Conservation (phyloP, 2,329 filamentous ascomycete genomes). For the Pseudocercospora crystallina region DNA sequence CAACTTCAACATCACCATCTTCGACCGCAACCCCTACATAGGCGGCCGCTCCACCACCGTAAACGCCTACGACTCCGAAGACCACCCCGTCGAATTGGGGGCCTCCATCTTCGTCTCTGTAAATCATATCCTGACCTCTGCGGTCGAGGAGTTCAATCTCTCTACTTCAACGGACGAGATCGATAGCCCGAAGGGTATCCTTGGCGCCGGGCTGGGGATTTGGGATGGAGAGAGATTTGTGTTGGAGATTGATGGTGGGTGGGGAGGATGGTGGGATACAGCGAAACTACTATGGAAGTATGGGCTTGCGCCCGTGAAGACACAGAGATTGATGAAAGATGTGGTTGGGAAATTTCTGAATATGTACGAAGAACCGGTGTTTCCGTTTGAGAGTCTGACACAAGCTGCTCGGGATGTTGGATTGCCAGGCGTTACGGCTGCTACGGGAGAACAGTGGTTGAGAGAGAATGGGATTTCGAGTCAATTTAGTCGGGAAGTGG, state of each 20-base stretch:
- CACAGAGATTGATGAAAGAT: constrained; percentile 68
- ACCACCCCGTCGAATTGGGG: constrained; percentile 76
- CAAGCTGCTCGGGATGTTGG: constrained; percentile 66
- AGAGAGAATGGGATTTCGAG: constrained; percentile 64
- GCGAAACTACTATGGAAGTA: constrained; percentile 83
- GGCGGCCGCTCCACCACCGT: constrained; percentile 88
- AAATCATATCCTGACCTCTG: constrained; percentile 78
- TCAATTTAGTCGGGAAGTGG: constrained; percentile 73
- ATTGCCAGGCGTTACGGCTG: constrained; percentile 63
- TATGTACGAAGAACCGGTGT: constrained; percentile 77
- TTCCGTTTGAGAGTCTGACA: constrained; percentile 79
- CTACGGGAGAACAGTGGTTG: constrained; percentile 74
- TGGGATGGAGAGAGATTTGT: constrained; percentile 82
- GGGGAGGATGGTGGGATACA: constrained; percentile 74
- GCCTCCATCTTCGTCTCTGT: constrained; percentile 87
- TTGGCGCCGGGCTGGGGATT: constrained; percentile 65
- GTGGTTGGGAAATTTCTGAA: constrained; percentile 72
- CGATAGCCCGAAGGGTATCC: constrained; percentile 47
- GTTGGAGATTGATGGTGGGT: constrained; percentile 55
- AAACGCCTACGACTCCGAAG: constrained; percentile 61
- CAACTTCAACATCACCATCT: constrained; percentile 77
- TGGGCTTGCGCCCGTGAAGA: constrained; percentile 72
- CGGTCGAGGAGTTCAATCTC: constrained; percentile 71
- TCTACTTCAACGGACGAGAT: constrained; percentile 38
- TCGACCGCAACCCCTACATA: constrained; percentile 74